phyloP scores from a whole-genome alignment of 352 stramenopile species.

The Peronospora farinosa region DNA sequence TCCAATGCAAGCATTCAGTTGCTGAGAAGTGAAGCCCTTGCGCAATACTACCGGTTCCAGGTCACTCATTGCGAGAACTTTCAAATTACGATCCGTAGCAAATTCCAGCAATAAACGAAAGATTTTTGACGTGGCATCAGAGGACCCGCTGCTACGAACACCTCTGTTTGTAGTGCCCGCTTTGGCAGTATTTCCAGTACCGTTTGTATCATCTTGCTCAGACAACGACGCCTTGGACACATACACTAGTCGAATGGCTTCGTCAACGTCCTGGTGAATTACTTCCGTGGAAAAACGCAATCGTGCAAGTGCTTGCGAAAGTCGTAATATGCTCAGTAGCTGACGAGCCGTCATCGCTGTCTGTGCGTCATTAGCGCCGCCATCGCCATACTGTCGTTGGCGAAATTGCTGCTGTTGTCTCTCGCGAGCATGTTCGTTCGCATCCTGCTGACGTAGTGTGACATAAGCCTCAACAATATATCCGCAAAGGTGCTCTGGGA shows the following conservation, averaged over 20 bases:
- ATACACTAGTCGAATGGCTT: slow-evolving; percentile 94
- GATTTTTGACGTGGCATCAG: slow-evolving; percentile 92
- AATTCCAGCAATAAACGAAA: slow-evolving; percentile 95
- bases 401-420: slow-evolving; percentile 38
- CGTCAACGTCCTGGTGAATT: slow-evolving; percentile 95
- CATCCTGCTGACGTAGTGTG: slow-evolving; percentile 90
- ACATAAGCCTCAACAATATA: slow-evolving; percentile 99
- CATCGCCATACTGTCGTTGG: slow-evolving; percentile 35
- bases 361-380: slow-evolving; percentile 84
- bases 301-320: slow-evolving; percentile 94
- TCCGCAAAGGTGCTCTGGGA: slow-evolving; percentile 90
- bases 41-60: slow-evolving; percentile 92
- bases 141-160: slow-evolving; percentile 35
- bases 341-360: slow-evolving; percentile 98
- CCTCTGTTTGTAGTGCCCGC: slow-evolving; percentile 12
- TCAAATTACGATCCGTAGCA: slow-evolving; percentile 59
- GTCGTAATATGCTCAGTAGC: slow-evolving; percentile 96
- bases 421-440: slow-evolving; percentile 70
- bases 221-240: slow-evolving; percentile 94
- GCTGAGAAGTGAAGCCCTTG: slow-evolving; percentile 94
- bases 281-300: slow-evolving; percentile 94
- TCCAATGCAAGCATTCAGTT: slow-evolving; percentile 91
- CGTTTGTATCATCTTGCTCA: slow-evolving; percentile 78
- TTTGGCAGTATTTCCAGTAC: slow-evolving; percentile 22
- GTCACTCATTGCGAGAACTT: slow-evolving; percentile 78